These are phyloP conservation scores for Melaleuca quinquenervia DNA, from an alignment of 345 rosid species.

Conservation along the genomic window DNA sequence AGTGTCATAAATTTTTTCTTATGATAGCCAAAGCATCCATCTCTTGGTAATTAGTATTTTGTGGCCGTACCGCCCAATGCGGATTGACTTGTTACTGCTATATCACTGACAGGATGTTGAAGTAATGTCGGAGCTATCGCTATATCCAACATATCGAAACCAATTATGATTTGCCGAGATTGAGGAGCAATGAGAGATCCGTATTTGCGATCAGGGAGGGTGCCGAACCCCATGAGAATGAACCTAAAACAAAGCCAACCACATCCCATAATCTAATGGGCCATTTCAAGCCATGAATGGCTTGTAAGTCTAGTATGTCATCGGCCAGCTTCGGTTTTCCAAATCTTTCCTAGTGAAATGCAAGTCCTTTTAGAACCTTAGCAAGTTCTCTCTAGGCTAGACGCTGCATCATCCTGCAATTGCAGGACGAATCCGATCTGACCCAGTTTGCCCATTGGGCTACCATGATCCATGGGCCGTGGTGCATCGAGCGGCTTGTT, in stretches of 20 bases:
- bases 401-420: neutral
- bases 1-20: too few species aligned
- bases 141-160: neutral
- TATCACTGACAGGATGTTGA: neutral
- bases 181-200: neutral
- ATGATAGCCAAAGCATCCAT: too few species aligned
- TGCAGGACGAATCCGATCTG: neutral
- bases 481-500: neutral
- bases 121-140: neutral
- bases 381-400: neutral
- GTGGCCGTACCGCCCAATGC: neutral
- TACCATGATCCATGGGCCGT: neutral
- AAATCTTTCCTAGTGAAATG: neutral
- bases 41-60: too few species aligned
- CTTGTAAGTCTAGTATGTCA: neutral
- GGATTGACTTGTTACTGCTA: neutral
- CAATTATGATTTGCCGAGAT: neutral
- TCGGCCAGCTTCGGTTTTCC: neutral
- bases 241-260: neutral
- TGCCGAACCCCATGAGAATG: neutral
- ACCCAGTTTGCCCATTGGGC: neutral
- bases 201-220: neutral
- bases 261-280: neutral
- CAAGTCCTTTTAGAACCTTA: neutral
- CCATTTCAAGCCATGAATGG: neutral